Evolutionary conservation across 2,329 filamentous ascomycete species (phyloP), one percentile per base, ranked within the genome.

Genomic region (Neonectria magnoliae): DNA sequence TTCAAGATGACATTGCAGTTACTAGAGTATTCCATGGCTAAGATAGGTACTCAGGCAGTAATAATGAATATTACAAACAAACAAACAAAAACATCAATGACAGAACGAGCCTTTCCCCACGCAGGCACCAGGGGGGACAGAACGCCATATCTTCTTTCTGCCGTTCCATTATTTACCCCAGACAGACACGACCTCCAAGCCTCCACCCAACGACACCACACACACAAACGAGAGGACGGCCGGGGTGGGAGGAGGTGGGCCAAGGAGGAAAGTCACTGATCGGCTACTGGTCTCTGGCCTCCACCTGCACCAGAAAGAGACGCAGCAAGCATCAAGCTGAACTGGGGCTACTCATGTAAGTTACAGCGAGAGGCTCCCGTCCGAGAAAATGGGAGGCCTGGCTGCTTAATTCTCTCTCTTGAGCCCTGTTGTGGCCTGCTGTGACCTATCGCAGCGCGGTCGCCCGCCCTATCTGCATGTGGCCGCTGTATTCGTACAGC

Each of bases 131-230:
- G 61, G 61, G 60, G 61, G 55, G 51, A 38, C 42, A 29, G 53
- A 45, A 52, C 51, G 56, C 61, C 61, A 60, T 56, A 60, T 56
- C 48, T 25, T 60, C 56, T 56, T 42, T 42, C 36, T 41, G 50
- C 31, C 53, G 57, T 47, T 44, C 57, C 57, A 55, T 62, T 62
- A 64, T 56, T 62, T 62, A 64, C 61, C 61, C 61, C 61, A 50
- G 61, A 64, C 52, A 50, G 56, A 56, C 52, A 33, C 44, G 51
- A 59, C 14, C 42, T 52, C 47, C 41, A 53, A 58, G 61, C 61
- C 61, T 59, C 61, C 61, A 64, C 50, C 42, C 44, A 50, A 45
- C 54, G 61, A 64, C 44, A 45, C 54, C 56, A 64, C 44, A 44
- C 60, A 58, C 56, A 58, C 14, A 48, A 52, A 33, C 13, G 36